Evolutionary conservation across 1,139 yeast genomes (phyloP), one percentile per base, ranked within the genome.

Genomic region (Debaryomyces fabryi): DNA sequence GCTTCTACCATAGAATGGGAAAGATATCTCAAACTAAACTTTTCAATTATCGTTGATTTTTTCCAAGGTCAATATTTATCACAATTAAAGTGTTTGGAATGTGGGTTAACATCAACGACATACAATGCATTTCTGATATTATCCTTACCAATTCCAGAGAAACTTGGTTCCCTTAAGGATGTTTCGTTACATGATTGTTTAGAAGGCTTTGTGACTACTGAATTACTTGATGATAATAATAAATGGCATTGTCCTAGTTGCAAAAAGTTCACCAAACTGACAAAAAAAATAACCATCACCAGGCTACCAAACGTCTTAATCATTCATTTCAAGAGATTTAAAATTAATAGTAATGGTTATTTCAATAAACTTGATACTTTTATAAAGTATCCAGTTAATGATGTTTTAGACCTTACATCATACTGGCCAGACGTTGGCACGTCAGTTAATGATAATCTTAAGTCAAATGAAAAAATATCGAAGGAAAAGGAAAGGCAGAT

Each of bases 1-100:
- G 98, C 97, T 0, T 86, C 97, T 0, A 84, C 96, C 0, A 86
- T 91, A 45, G 98, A 93, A 65, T 93, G 99, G 99, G 97, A 90
- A 62, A 76, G 96, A 51, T 91, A 90, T 63, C 72, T 90, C 48
- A 87, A 87, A 50, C 81, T 92, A 25, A 93, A 93, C 64, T 86
- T 88, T 57, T 91, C 97, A 33, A 80, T 88, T 1, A 79, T 93
- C 25, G 96, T 90, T 3, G 96, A 89, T 60, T 81, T 85, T 48
- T 89, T 90, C 61, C 97, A 91, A 65, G 97, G 97, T 1, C 97
- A 93, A 67, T 88, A 88, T 60, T 80, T 90, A 45, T 88, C 96
- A 8, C 87, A 83, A 51, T 72, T 93, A 58, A 79, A 78, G 59
- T 93, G 99, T 64, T 68, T 85, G 45, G 82, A 79, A 40, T 93